Evolutionary conservation across 139 green algal genomes (phyloP).

Genomic region (Chlamydomonas urium): DNA sequence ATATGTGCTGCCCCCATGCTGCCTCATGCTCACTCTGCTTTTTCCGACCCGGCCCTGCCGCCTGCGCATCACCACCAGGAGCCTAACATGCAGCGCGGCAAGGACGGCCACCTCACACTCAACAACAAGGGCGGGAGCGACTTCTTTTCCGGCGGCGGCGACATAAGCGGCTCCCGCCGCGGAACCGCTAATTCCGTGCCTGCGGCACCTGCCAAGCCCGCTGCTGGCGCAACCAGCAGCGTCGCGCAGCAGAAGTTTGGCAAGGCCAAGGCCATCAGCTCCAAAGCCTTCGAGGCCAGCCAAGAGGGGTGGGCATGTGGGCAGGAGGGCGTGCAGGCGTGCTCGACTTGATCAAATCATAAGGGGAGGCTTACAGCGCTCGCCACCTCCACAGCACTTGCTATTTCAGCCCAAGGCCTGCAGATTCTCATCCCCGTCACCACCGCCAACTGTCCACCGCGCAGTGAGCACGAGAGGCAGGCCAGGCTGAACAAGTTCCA

Average conservation of each 20-base stretch:
- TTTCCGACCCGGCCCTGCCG: too few relatives aligned
- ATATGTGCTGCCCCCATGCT: too few relatives aligned
- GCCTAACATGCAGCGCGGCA: slow-evolving; percentile 68
- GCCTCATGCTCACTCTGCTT: too few relatives aligned
- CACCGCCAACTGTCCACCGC: neutral
- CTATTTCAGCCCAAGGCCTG: neutral
- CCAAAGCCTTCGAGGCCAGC: slow-evolving; percentile 51
- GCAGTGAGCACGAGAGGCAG: slow-evolving; percentile 21
- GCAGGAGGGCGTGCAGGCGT: too few relatives aligned
- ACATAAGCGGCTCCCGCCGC: neutral
- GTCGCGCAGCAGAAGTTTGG: slow-evolving; percentile 71
- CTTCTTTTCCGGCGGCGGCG: slow-evolving; percentile 18
- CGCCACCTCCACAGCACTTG: neutral
- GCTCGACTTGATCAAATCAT: neutral
- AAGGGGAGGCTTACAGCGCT: neutral
- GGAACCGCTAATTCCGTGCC: neutral
- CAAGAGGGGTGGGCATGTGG: neutral
- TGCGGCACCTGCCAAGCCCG: neutral
- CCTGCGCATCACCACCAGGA: too few relatives aligned
- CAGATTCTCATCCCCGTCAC: neutral
- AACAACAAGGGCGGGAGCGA: slow-evolving; percentile 13
- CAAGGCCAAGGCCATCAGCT: slow-evolving; percentile 89
- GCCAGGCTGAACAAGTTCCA: slow-evolving; percentile 42
- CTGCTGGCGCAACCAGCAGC: neutral
- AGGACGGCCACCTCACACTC: slow-evolving; percentile 80